Base-by-base conservation (phyloP, 441 rosid genomes). In the Lepidium campestre region DNA sequence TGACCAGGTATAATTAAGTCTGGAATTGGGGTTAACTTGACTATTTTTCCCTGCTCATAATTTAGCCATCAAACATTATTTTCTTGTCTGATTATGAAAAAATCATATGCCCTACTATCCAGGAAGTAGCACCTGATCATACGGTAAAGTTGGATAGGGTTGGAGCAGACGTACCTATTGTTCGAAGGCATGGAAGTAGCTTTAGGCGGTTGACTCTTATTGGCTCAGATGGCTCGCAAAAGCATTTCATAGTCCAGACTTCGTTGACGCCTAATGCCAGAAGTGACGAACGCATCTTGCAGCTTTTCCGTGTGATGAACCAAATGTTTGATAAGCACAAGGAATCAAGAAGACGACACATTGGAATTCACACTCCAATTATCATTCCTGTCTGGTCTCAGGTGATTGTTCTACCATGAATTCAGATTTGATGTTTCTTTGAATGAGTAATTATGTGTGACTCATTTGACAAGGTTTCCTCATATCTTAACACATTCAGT, bases 361-460 rank as follows among this genome's bases (percentile, higher is more conserved):
- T 96, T 68, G 86, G 77, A 77, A 90, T 96, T 76, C 98, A 96
- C 75, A 90, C 99, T 0, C 99, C 99, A 23, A 95, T 95, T 73
- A 96, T 93, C 36, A 93, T 96, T 81, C 99, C 97, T 71, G 99
- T 95, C 77, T 92, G 99, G 99, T 92, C 98, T 54, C 99, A 95
- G 97, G 98, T 95, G 54, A 80, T 52, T 45, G 40, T 56, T 18
- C 14, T 29, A 17, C 18, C 41, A 18, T 27, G 1, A 34, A 50
- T 41, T 63, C 29, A 46, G 49, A 52, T 58, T 58, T 35, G 46
- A 20, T 57, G 36, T 53, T 50, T 35, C 58, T n/a, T 49, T 50
- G 39, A n/a, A 56, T 41, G 53, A 31, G 37, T 39, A 39, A n/a
- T 17, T 46, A 36, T 25, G 52, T 11, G 9, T 46, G 42, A 41